Base-by-base conservation (phyloP, 805 yeast genomes). In the Pichia manshurica region DNA sequence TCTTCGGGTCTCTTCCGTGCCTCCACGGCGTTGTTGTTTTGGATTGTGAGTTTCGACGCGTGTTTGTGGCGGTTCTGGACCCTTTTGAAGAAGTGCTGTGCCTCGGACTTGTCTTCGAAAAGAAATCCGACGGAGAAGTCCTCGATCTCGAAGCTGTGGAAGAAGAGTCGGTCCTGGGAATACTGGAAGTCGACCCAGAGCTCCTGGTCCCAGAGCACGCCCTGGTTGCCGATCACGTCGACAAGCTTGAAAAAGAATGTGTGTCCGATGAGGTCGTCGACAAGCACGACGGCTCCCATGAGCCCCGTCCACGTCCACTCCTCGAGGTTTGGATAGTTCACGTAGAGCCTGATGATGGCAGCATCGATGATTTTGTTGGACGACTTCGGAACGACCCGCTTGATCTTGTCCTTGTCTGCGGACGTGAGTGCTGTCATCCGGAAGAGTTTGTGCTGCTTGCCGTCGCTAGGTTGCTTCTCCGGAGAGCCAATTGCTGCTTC, bases 161-260 rank as follows among this genome's bases (percentile, higher is more conserved):
- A 93, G 66, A 87, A 93, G 35, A 95, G 81, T 29, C 99, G 77
- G 65, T 93, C 99, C 65, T 93, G 98, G 60, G 86, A 79, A 66
- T 93, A 93, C 56, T 83, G 82, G 64, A 93, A 89, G 58, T 87
- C 84, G 12, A 87, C 82, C 59, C 87, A 91, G 42, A 93, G 67
- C 65, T 93, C 99, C 65, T 93, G 99, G 65, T 93, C 99, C 99
- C 99, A 93, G 0, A 93, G 55, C 0, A 93, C 96, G 32, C 98
- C 98, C 37, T 84, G 71, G 52, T 80, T 77, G 6, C 95, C 96
- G 34, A 72, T 60, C 29, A 91, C 80, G 60, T 93, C 99, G 6
- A 93, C 95, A 45, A 93, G 63, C 63, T 93, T 93, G 40, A 93
- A 72, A 64, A 89, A 93, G 60, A 87, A 89, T 0, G 96, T 88